Evolutionary conservation across 305 asterid genomes (phyloP).

Genomic region (Solanum hybrid): DNA sequence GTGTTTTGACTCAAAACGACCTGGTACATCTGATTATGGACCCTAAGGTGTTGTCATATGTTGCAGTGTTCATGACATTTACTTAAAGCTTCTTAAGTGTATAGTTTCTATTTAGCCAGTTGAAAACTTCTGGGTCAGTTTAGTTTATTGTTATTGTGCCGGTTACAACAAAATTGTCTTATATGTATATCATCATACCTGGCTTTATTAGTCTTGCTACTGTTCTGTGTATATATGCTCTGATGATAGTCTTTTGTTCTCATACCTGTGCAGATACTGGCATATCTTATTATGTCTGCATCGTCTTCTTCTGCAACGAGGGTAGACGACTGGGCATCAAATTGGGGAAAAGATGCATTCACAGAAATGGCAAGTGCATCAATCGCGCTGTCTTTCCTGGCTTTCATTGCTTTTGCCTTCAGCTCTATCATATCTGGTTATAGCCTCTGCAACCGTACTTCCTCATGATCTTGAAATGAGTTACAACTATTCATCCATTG

Average conservation of each 20-base stretch:
- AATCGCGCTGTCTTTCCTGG: conserved; percentile 49
- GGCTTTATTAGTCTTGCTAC: background rate
- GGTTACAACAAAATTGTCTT: background rate
- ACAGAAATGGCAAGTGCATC: conserved; percentile 65
- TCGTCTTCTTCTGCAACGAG: conserved; percentile 73
- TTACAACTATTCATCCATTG: background rate
- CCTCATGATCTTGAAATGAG: conserved; percentile 13
- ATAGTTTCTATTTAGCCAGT: background rate
- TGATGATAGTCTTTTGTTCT: background rate
- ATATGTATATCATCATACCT: background rate
- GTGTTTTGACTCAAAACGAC: background rate
- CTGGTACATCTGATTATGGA: background rate
- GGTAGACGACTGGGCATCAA: conserved; percentile 52
- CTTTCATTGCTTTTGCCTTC: conserved; percentile 46
- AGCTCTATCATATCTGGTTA: conserved; percentile 54
- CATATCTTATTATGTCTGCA: conserved; percentile 61
- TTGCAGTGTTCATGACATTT: background rate
- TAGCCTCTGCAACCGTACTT: conserved; percentile 33
- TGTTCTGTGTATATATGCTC: background rate
- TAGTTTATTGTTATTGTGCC: background rate
- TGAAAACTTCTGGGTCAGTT: background rate
- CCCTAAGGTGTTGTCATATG: background rate
- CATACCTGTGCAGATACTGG: conserved; percentile 35
- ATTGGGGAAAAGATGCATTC: conserved; percentile 70
- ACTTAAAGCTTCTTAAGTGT: background rate